Evolutionary conservation across 2,329 filamentous ascomycete genomes (phyloP).

Genomic region (Verticillium alfalfae): DNA sequence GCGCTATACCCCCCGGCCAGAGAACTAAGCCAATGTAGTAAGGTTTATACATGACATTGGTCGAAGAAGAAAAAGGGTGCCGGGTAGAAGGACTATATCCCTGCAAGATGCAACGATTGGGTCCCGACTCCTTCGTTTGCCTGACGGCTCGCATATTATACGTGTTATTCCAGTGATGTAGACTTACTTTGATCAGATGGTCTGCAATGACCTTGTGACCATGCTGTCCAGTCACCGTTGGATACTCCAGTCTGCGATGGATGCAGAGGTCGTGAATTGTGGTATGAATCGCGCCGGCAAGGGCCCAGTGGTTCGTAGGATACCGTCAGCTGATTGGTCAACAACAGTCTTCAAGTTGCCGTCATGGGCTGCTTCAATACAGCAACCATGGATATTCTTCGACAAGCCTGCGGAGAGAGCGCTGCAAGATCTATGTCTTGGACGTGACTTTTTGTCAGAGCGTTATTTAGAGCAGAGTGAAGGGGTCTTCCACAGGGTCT

Average conservation of each 20-base stretch:
- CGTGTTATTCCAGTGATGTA: not conserved
- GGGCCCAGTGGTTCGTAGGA: too few species aligned
- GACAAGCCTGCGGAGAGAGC: too few species aligned
- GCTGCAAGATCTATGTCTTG: too few species aligned
- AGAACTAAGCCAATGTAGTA: not conserved
- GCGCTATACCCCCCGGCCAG: slow-evolving; percentile 46
- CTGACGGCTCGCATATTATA: too few species aligned
- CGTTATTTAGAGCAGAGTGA: too few species aligned
- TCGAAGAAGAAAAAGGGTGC: not conserved
- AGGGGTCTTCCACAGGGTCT: too few species aligned
- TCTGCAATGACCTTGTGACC: not conserved
- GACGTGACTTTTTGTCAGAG: too few species aligned
- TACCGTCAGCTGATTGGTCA: not conserved
- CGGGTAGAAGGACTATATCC: not conserved
- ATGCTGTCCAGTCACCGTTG: not conserved
- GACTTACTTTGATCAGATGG: not conserved
- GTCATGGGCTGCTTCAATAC: too few species aligned
- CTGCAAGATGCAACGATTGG: too few species aligned
- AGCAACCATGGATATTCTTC: too few species aligned
- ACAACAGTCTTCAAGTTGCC: not conserved
- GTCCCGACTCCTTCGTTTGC: too few species aligned
- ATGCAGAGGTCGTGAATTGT: not conserved
- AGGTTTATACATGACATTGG: not conserved
- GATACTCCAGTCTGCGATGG: not conserved
- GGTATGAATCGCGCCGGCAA: too few species aligned